Base-by-base conservation (phyloP, 441 rosid species). In the Macaranga tanarius region DNA sequence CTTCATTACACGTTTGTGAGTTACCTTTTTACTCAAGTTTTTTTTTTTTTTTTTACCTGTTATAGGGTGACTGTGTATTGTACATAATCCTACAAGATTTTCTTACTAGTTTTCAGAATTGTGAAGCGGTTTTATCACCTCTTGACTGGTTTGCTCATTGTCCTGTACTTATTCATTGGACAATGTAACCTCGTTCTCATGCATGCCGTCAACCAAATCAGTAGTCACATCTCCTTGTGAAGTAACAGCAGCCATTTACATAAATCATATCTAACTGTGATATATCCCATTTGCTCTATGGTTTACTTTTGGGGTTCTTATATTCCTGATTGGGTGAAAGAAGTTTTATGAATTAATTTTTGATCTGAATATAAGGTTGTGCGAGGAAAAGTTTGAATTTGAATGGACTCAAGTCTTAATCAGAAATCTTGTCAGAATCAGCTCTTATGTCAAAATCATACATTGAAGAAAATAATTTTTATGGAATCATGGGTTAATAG, bases 1-100 rank as follows among this genome's bases (percentile, higher is more conserved):
- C 72, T 86, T 86, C 81, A 88, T 95, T 65, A 90, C 88, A 10
- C 85, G 84, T 78, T 80, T 71, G 99, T 92, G 81, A 87, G 99
- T 77, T 57, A 42, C 52, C 50, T 16, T 68, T 67, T 47, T 56
- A 54, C 60, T 55, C 2, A 52, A 38, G 38, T 22, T 67, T 3
- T 45, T 12, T 63, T 12, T 26, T 34, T 34, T 12, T 60, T 16
- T 66, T 16, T 54, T 16, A 7, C 20, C 9, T 28, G 40, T 20
- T 47, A 12, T 38, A 31, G 66, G n/a, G 19, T 50, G 31, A 62
- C 17, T 40, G 31, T 10, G 16, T 69, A 11, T 45, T 17, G 28
- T 25, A 25, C 58, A 60, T 28, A 70, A 17, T 34, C 38, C 38
- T 34, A 34, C 38, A 34, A n/a, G n/a, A n/a, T n/a, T n/a, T 15